phyloP scores from a whole-genome alignment of 2,329 filamentous ascomycete genomes.

The Ciborinia camelliae region DNA sequence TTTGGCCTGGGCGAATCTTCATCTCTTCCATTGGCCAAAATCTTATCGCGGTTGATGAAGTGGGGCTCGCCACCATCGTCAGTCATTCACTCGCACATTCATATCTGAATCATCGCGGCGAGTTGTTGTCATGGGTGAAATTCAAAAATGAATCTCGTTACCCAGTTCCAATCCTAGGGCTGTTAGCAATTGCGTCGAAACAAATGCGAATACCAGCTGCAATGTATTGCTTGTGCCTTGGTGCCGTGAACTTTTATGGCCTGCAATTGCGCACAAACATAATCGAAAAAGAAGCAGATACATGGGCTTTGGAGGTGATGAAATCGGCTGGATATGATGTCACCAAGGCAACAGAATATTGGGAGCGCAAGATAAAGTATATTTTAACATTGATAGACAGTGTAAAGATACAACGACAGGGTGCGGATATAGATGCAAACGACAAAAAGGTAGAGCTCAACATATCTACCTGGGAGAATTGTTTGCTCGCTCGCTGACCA shows the following conservation, averaged over 20 bases:
- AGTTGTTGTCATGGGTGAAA: background rate
- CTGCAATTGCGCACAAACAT: background rate
- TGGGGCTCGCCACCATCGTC: background rate
- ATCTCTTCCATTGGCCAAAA: background rate
- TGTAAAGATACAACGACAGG: background rate
- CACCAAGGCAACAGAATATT: background rate
- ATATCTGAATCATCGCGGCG: background rate
- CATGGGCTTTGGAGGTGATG: background rate
- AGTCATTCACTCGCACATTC: background rate
- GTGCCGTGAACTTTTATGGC: background rate
- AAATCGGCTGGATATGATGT: background rate
- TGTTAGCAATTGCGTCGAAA: background rate
- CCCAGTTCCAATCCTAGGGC: background rate
- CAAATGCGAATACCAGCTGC: slow-evolving; percentile 1
- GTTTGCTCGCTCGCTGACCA: background rate
- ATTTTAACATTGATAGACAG: background rate
- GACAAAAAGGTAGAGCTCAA: background rate
- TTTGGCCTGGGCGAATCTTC: background rate
- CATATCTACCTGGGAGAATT: background rate
- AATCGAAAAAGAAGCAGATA: background rate
- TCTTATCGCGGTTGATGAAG: background rate
- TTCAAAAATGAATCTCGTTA: background rate
- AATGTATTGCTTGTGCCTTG: background rate
- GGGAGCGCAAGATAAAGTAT: background rate
- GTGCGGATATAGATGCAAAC: background rate